phyloP scores from a whole-genome alignment of 768 basidiomycete species.

The Suillus clintonianus region DNA sequence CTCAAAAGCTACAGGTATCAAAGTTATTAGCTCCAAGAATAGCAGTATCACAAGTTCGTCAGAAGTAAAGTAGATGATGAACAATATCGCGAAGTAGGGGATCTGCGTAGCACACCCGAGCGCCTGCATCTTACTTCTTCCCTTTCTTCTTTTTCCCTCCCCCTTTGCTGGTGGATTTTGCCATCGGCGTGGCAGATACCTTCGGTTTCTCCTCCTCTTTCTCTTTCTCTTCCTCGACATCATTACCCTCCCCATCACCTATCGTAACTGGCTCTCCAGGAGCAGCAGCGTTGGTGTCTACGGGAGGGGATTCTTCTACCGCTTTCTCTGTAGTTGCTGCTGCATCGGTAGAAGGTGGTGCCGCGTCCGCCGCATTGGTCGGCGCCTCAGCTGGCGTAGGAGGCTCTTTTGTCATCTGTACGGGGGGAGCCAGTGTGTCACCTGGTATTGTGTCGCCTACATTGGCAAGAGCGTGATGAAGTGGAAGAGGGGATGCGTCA shows the following conservation, averaged over 20 bases:
- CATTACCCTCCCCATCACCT: constrained; percentile 2
- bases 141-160: constrained; percentile 11
- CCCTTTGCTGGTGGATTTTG: constrained; percentile 10
- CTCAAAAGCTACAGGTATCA: background rate
- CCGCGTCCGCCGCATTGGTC: background rate
- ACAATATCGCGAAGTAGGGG: background rate
- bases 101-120: background rate
- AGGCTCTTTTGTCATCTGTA: background rate
- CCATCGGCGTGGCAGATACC: background rate
- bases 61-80: constrained; percentile 1
- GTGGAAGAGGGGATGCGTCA: background rate
- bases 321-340: background rate
- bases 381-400: background rate
- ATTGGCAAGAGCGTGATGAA: background rate
- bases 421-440: background rate
- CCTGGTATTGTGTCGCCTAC: background rate
- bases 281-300: background rate
- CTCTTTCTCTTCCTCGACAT: constrained; percentile 5
- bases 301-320: background rate
- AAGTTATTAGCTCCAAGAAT: background rate
- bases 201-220: background rate
- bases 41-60: background rate
- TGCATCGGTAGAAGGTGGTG: background rate
- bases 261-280: constrained; percentile 1
- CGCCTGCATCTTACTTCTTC: constrained; percentile 11